Evolutionary conservation across 108 stramenopile genomes (phyloP).

Genomic region (Bacterosira constricta): DNA sequence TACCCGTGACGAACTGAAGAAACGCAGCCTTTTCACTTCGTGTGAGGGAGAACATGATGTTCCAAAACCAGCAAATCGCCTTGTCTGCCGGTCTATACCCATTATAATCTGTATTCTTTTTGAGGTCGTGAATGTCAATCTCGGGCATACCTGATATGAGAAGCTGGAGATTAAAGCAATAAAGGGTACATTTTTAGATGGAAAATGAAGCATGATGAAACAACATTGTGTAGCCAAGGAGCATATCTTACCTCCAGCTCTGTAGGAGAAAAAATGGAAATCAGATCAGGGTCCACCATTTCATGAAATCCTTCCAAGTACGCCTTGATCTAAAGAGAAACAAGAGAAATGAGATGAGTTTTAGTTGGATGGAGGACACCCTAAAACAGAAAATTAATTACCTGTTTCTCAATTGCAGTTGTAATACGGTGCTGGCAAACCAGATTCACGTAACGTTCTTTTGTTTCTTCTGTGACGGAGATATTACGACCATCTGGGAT

Average conservation of each 20-base stretch:
- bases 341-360: no score
- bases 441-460: slow-evolving; percentile 92
- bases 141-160: slow-evolving; percentile 97
- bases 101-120: slow-evolving; percentile 93
- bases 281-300: slow-evolving; percentile 92
- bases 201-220: neutral
- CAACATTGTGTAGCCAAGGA: neutral
- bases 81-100: slow-evolving; percentile 87
- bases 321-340: slow-evolving; percentile 75
- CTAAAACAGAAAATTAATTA: neutral
- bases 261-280: slow-evolving; percentile 93
- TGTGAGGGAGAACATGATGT: slow-evolving; percentile 82
- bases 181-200: no score
- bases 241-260: slow-evolving; percentile 85
- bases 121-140: slow-evolving; percentile 92
- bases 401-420: slow-evolving; percentile 88
- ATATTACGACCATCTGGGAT: slow-evolving; percentile 92
- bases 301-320: slow-evolving; percentile 97
- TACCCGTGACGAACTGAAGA: slow-evolving; percentile 95
- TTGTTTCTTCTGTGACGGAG: slow-evolving; percentile 93
- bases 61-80: slow-evolving; percentile 97
- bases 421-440: slow-evolving; percentile 97
- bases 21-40: slow-evolving; percentile 93
- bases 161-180: no score
- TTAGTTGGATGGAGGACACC: no score